Conservation (phyloP, 495 filamentous ascomycete genomes). For the Daldinia concentrica region DNA sequence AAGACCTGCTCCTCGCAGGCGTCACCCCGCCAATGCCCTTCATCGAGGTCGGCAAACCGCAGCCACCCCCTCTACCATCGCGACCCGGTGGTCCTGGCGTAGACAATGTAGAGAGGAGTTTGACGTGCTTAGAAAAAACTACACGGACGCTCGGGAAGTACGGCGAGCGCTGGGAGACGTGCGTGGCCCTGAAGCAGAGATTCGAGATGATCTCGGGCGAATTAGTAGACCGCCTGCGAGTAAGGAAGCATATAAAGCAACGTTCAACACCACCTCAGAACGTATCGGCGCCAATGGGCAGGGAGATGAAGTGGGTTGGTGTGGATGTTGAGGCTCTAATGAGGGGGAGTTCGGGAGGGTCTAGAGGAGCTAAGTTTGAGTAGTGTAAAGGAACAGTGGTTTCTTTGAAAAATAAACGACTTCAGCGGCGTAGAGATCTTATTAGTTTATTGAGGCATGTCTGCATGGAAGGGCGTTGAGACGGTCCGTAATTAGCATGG, state of each 20-base stretch:
- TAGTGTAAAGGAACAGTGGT: background rate
- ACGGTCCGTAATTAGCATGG: conserved; percentile 2
- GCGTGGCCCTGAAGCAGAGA: conserved; percentile 50
- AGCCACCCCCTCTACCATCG: conserved; percentile 50
- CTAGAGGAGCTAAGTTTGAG: conserved; percentile 21
- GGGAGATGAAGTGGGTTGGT: conserved; percentile 53
- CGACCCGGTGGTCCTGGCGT: conserved; percentile 37
- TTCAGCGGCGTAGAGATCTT: background rate
- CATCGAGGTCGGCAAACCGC: conserved; percentile 46
- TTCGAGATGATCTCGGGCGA: conserved; percentile 56
- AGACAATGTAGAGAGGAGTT: conserved; percentile 57
- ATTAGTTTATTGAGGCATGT: background rate
- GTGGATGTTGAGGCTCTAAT: conserved; percentile 51
- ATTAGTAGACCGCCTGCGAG: conserved; percentile 46
- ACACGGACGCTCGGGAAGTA: conserved; percentile 56
- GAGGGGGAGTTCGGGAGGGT: conserved; percentile 38
- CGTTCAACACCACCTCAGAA: conserved; percentile 37
- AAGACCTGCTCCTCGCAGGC: conserved; percentile 58
- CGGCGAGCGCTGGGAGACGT: conserved; percentile 62
- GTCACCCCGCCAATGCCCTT: conserved; percentile 44
- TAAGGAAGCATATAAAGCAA: conserved; percentile 45
- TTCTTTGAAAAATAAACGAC: background rate
- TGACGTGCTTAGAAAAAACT: conserved; percentile 56
- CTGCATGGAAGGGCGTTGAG: conserved; percentile 15
- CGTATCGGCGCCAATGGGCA: conserved; percentile 32